phyloP scores from a whole-genome alignment of 805 yeast species.

The Pichia rugopelliculosa region DNA sequence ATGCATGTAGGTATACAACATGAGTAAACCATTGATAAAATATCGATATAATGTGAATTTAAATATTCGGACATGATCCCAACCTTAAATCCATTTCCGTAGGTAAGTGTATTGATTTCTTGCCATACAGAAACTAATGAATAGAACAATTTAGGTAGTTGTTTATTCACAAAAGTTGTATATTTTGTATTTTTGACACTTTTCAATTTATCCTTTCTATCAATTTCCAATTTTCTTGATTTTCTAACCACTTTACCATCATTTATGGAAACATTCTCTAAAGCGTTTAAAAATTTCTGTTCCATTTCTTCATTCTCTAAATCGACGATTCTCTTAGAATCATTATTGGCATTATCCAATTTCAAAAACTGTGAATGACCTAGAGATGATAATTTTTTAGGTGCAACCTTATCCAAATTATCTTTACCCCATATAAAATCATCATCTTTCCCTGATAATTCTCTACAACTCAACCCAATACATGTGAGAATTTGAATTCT shows the following conservation, averaged over 20 bases:
- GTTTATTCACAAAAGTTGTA: constrained; percentile 32
- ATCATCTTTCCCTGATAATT: constrained; percentile 53
- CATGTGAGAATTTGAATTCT: constrained; percentile 63
- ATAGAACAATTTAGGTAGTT: constrained; percentile 39
- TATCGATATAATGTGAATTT: constrained; percentile 50
- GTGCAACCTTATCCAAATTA: constrained; percentile 20
- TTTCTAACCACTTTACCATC: constrained; percentile 37
- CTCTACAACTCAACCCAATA: constrained; percentile 65
- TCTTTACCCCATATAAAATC: constrained; percentile 34
- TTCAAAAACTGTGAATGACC: constrained; percentile 38
- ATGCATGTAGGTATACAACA: constrained; percentile 49
- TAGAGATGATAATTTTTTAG: constrained; percentile 36
- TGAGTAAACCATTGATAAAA: constrained; percentile 49
- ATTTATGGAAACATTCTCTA: constrained; percentile 18
- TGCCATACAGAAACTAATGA: constrained; percentile 48
- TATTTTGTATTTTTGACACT: constrained; percentile 12
- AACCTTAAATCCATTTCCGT: constrained; percentile 33
- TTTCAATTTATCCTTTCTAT: constrained; percentile 5
- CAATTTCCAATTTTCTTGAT: constrained; percentile 30
- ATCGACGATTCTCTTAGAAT: constrained; percentile 20
- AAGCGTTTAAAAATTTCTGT: constrained; percentile 25
- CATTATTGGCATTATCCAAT: constrained; percentile 16
- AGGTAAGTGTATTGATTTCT: constrained; percentile 29
- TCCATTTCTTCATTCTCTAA: constrained; percentile 36
- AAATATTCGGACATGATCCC: constrained; percentile 51